These are phyloP conservation scores for Persicaria tinctoria DNA, from an alignment of 148 eudicot genomes.

Conservation along the genomic window DNA sequence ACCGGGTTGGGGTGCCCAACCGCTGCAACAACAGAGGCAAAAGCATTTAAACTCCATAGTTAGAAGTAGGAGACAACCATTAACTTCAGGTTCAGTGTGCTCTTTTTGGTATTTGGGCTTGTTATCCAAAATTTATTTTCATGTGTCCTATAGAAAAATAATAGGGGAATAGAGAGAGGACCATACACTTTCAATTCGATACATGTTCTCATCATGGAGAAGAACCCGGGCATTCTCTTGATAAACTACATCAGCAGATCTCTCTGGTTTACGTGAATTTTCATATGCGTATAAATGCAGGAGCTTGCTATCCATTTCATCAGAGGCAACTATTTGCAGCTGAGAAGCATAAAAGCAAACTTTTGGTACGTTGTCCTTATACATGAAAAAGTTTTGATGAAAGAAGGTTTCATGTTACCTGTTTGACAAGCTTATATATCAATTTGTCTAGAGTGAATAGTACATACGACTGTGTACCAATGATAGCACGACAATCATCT, in stretches of 20 bases:
- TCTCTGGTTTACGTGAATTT: conserved; percentile 60
- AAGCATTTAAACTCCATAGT: conserved; percentile 6
- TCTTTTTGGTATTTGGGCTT: not conserved
- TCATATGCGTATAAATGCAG: conserved; percentile 78
- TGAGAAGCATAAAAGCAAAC: conserved; percentile 22
- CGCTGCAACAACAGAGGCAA: conserved; percentile 13
- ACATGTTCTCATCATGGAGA: conserved; percentile 90
- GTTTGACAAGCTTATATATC: conserved; percentile 89
- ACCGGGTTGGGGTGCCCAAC: conserved; percentile 49
- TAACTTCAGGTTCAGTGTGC: not conserved
- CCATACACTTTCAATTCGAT: conserved; percentile 82
- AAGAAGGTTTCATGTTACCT: conserved; percentile 36
- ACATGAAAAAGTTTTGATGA: not conserved
- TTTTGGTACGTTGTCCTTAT: not conserved
- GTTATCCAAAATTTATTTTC: not conserved
- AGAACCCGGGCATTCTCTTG: conserved; percentile 82
- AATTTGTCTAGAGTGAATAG: conserved; percentile 91
- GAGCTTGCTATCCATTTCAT: conserved; percentile 79
- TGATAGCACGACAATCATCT: conserved; percentile 83
- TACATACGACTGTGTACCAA: conserved; percentile 90
- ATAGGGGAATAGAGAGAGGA: not conserved
- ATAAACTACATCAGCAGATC: conserved; percentile 66
- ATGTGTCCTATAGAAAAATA: not conserved
- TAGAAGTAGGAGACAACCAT: not conserved
- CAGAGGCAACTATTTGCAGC: conserved; percentile 85